Base-by-base conservation (phyloP, 2,329 filamentous ascomycete genomes). In the Cordyceps cateniannulata region DNA sequence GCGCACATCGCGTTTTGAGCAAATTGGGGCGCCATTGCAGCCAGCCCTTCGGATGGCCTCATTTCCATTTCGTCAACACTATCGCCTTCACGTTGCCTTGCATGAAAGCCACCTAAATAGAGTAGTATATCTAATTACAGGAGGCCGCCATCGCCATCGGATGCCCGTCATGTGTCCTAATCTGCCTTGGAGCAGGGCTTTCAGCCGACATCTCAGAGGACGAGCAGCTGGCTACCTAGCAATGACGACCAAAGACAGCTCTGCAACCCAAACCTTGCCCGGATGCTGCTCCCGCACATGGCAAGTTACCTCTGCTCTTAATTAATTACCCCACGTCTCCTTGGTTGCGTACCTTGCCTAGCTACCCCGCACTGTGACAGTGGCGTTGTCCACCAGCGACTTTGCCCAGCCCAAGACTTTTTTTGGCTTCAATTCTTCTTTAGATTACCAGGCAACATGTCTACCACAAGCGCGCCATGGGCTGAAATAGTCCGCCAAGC, bases 61-160 rank as follows among this genome's bases (percentile, higher is more conserved):
- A n/a, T 44, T 42, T 8, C 18, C 5, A 25, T 29, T 29, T 58
- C n/a, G 35, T 35, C 35, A 2, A 32, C n/a, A 20, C n/a, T 6
- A 35, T 18, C n/a, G 25, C 16, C 18, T n/a, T 38, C 25, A 59
- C 48, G 48, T 59, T 59, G 44, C 55, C 45, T 58, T 58, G 48
- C 48, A 59, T 45, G 20, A 52, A n/a, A 52, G 47, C 45, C 57
- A 50, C 35, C 8, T 4, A 52, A 20, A 25, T 20, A 45, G 24
- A 22, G 20, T 35, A n/a, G 16, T 32, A 7, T 45, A 4, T 44
- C 16, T 7, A 57, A 57, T 49, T 48, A 9, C 54, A 38, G 45
- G 32, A 29, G 14, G 22, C 14, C 8, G 27, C 54, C 35, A 38
- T n/a, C n/a, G n/a, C n/a, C n/a, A n/a, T n/a, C n/a, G n/a, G n/a